Base-by-base conservation (phyloP, 1,284 basidiomycete species). In the Cryptococcus wingfieldii region DNA sequence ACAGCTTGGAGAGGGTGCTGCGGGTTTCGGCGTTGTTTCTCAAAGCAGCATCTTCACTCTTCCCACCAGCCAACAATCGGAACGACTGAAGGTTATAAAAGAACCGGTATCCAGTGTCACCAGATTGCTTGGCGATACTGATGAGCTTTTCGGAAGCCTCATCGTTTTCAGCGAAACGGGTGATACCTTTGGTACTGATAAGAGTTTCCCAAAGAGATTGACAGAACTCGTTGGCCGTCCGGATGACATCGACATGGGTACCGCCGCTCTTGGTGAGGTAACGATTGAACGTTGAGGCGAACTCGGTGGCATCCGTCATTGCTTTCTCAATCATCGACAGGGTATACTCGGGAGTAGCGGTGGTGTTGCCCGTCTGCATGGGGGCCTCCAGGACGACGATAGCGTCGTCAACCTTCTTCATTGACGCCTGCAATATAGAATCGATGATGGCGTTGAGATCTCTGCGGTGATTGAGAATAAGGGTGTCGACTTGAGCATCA, bases 361-460 rank as follows among this genome's bases (percentile, higher is more conserved):
- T 95, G 61, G 89, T 84, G 79, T 98, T 98, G 44, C 95, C 96
- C 7, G 87, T 86, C 66, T 93, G 89, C 43, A 89, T 88, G 9
- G 93, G 91, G 6, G 94, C 94, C 77, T 99, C 95, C 51, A 98
- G 83, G 77, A 98, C 94, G 78, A 98, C 98, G 67, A 98, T 89
- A 4, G 90, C 85, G 72, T 98, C 95, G 69, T 99, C 96, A 47
- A 98, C 86, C 78, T 98, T 98, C 66, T 95, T 89, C 38, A 95
- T 90, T 71, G 95, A 98, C 9, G 92, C 90, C 75, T 96, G 90
- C 37, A 99, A 80, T 71, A 98, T 98, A 4, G 96, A 98, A 78
- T 99, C 91, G 70, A 99, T 98, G 75, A 99, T 96, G 66, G 92
- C 85, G 77, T 98, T 98, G 68, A 99, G 82, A 79, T 98, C 96